phyloP scores from a whole-genome alignment of 495 filamentous ascomycete species.

The Acidomyces sp. region DNA sequence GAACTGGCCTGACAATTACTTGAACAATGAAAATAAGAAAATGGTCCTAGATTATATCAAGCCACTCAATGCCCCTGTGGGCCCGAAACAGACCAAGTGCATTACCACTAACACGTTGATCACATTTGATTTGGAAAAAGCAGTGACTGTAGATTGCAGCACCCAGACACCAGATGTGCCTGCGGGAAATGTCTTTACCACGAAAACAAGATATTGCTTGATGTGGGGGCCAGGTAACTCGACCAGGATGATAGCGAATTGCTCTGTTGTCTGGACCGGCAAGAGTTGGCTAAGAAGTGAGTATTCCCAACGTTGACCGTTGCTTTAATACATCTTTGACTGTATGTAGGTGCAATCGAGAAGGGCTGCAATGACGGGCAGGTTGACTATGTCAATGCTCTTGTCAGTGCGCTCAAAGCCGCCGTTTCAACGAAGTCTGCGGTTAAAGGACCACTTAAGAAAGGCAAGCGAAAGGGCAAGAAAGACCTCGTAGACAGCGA shows the following conservation, averaged over 20 bases:
- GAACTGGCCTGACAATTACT: slow-evolving; percentile 65
- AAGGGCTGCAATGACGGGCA: slow-evolving; percentile 91
- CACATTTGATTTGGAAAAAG: slow-evolving; percentile 72
- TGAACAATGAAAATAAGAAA: slow-evolving; percentile 57
- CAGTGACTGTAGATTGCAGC: slow-evolving; percentile 49
- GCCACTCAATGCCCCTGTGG: slow-evolving; percentile 68
- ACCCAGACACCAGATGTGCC: slow-evolving; percentile 95
- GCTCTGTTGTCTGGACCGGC: slow-evolving; percentile 86
- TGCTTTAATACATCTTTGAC: slow-evolving; percentile 20
- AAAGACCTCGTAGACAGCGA: slow-evolving; percentile 29
- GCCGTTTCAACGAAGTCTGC: slow-evolving; percentile 54
- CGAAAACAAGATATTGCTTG: slow-evolving; percentile 89
- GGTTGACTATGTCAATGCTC: slow-evolving; percentile 58
- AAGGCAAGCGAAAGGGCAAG: slow-evolving; percentile 43
- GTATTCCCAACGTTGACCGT: slow-evolving; percentile 11
- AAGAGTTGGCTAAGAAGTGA: slow-evolving; percentile 98
- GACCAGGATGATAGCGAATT: slow-evolving; percentile 73
- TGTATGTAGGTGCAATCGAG: slow-evolving; percentile 65
- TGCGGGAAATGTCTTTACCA: slow-evolving; percentile 77
- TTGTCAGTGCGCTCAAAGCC: slow-evolving; percentile 57
- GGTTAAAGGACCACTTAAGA: slow-evolving; percentile 34
- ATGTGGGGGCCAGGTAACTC: slow-evolving; percentile 77
- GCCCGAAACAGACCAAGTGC: slow-evolving; percentile 91
- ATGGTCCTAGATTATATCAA: slow-evolving; percentile 84
- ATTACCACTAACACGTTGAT: slow-evolving; percentile 75